Evolutionary conservation across 176 grass and related monocot genomes (phyloP), one percentile per base, ranked within the genome.

Genomic region (Avena eriantha): DNA sequence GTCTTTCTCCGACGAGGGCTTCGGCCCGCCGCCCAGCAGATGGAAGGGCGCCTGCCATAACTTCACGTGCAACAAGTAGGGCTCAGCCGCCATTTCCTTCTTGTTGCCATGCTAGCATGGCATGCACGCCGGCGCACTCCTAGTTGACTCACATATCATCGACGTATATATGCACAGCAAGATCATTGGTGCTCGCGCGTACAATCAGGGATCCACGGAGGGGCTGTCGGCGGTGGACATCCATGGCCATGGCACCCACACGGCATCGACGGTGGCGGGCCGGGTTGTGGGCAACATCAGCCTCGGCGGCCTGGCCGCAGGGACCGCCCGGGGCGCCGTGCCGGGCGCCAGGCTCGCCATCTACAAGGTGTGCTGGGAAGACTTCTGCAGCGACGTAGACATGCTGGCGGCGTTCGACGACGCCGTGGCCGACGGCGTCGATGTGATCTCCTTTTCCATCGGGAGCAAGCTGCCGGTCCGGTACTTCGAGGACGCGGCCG

Each of bases 371-470:
- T 91, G 89, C 75, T 70, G 53, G 79, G 26, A 50, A 1, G 17
- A 24, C 19, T 18, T 3, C 18, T 91, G 89, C 75, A 15, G 26
- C 23, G 81, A 76, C 1, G 66, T 53, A 2, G 69, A 76, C 85
- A 84, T 91, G 48, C 82, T 91, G 12, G 85, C 89, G 0, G 89
- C 66, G 5, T 87, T 84, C 67, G 85, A 91, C 36, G 75, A 91
- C 23, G 89, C 89, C 24, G 74, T 91, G 53, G 85, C 68, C 34
- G 89, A 91, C 59, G 85, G 89, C 21, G 85, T 91, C 21, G 89
- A 91, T 81, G 5, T 91, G 80, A 73, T 91, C 46, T 91, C 85
- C 47, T 31, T 84, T 17, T 91, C 89, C 16, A 41, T 91, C 2
- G 85, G 89, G 10, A 0, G 5, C 33, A 0, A 0, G 0, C 8